phyloP scores from a whole-genome alignment of 2,329 filamentous ascomycete genomes.

The Pyrenochaeta sp. region DNA sequence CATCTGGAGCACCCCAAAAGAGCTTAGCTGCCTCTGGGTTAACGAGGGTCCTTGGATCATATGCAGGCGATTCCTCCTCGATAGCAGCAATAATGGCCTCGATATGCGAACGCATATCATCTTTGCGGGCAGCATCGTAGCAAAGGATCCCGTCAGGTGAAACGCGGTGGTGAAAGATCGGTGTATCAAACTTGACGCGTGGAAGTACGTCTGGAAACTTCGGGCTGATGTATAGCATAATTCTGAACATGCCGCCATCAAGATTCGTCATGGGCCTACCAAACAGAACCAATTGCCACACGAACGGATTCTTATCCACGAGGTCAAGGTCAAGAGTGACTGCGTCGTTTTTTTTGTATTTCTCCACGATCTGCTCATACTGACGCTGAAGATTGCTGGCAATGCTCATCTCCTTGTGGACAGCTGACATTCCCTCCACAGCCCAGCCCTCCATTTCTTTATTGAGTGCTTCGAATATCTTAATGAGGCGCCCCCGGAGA shows the following conservation, averaged over 20 bases:
- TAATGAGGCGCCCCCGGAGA: conserved; percentile 72
- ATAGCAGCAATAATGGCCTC: conserved; percentile 81
- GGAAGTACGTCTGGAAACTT: conserved; percentile 90
- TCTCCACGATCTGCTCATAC: conserved; percentile 80
- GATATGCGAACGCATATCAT: conserved; percentile 84
- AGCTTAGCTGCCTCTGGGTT: conserved; percentile 85
- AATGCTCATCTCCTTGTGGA: conserved; percentile 74
- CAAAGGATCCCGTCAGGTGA: conserved; percentile 82
- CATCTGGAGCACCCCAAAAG: conserved; percentile 82
- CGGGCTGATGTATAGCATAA: conserved; percentile 81
- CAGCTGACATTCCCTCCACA: conserved; percentile 69
- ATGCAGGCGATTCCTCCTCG: conserved; percentile 88
- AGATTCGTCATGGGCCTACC: conserved; percentile 92
- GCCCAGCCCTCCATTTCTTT: conserved; percentile 78
- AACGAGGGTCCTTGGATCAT: conserved; percentile 88
- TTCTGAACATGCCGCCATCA: conserved; percentile 84
- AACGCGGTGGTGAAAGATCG: conserved; percentile 88
- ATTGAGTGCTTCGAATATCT: conserved; percentile 75
- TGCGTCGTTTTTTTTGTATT: conserved; percentile 74
- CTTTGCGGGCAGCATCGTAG: conserved; percentile 72
- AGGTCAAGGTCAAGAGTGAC: conserved; percentile 79
- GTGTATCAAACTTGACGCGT: conserved; percentile 79
- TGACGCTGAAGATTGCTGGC: conserved; percentile 84
- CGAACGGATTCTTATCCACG: conserved; percentile 83
- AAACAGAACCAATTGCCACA: conserved; percentile 89